Conservation (phyloP, 192 early-diverging fungal species). For the Entomortierella lignicola region DNA sequence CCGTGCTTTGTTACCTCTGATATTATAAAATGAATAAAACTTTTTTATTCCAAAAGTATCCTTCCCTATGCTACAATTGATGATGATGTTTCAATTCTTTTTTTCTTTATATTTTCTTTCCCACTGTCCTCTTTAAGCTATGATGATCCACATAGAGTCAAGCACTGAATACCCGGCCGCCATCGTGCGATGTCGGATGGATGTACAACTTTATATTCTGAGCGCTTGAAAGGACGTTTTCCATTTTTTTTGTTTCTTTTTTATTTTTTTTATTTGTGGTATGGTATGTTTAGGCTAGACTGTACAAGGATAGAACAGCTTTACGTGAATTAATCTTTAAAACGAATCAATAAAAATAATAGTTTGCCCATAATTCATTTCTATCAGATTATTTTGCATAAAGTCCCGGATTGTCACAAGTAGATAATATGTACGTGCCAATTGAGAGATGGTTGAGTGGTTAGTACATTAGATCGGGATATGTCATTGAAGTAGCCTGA, state of each 20-base stretch:
- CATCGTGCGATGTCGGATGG: conserved; percentile 57
- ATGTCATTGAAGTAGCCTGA: too few species aligned
- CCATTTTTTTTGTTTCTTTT: neutral
- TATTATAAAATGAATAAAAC: neutral
- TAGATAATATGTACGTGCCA: too few species aligned
- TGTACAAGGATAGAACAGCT: too few species aligned
- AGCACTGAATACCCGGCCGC: conserved; percentile 58
- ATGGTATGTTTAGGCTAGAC: too few species aligned
- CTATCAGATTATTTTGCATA: too few species aligned
- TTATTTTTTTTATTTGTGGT: neutral
- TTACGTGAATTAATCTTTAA: too few species aligned
- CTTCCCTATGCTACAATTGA: neutral
- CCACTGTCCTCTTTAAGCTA: conserved; percentile 16
- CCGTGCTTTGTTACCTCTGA: neutral
- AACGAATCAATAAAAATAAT: too few species aligned
- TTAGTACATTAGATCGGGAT: too few species aligned
- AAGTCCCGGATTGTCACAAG: too few species aligned
- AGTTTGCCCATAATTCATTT: too few species aligned
- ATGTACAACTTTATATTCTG: conserved; percentile 56
- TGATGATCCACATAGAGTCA: conserved; percentile 56
- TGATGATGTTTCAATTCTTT: neutral
- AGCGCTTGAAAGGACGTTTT: conserved; percentile 22
- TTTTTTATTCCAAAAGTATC: neutral
- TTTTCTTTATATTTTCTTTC: neutral
- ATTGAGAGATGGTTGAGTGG: too few species aligned